Evolutionary conservation across 345 rosid genomes (phyloP).

Genomic region (Acer yangbiense): DNA sequence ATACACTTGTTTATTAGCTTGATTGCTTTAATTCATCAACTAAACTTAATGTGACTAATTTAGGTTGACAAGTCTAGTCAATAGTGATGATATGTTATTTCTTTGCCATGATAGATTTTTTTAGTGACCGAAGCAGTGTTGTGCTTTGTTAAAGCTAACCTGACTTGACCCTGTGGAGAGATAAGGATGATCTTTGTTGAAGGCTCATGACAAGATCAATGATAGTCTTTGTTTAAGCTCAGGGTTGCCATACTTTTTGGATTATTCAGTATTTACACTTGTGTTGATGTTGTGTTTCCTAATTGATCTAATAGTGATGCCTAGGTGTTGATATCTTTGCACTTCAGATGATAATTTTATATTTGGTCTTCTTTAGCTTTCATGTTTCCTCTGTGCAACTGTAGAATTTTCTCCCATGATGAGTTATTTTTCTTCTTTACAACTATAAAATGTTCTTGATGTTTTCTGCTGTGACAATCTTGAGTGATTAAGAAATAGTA

Average conservation of each 20-base stretch:
- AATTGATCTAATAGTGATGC: background rate
- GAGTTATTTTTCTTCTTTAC: background rate
- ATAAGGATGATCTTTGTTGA: too few relatives aligned
- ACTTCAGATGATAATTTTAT: background rate
- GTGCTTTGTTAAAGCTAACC: background rate
- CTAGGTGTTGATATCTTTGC: background rate
- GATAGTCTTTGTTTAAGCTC: background rate
- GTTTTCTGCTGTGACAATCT: background rate
- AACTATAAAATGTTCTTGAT: background rate
- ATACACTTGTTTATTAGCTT: background rate
- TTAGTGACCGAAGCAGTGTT: background rate
- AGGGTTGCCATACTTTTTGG: background rate
- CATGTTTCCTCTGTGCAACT: background rate
- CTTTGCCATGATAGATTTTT: background rate
- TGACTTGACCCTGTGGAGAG: too few relatives aligned
- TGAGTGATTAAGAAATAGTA: background rate
- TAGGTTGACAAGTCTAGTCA: background rate
- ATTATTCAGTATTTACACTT: background rate
- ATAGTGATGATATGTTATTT: background rate
- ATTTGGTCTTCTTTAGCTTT: background rate
- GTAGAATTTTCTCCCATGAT: background rate
- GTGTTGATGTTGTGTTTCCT: background rate
- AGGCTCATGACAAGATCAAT: background rate
- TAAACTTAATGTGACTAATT: background rate
- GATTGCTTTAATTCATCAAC: background rate